Base-by-base conservation (phyloP, 805 yeast genomes). In the Starmerella potacharoeniae region DNA sequence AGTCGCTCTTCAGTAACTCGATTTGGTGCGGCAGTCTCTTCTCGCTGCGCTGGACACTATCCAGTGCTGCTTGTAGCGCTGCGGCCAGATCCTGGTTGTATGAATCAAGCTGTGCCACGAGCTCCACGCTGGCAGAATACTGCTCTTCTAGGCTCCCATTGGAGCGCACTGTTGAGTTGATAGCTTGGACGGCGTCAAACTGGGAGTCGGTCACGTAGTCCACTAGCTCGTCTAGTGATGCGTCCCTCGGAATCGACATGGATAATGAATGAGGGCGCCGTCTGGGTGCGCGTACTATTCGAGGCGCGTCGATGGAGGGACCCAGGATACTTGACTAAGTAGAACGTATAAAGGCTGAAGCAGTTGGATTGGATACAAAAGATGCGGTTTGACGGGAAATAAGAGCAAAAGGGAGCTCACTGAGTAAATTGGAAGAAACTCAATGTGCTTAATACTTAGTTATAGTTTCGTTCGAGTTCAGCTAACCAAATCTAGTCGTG, bases 21-120 rank as follows among this genome's bases (percentile, higher is more conserved):
- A 67, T 60, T 54, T 69, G 70, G 57, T 69, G 68, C 46, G 61
- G 64, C 37, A 69, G 57, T 13, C 68, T 57, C 36, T 62, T 62
- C 37, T 63, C 65, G 44, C 65, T 55, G 39, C 59, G 52, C 43
- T 55, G 53, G 22, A 69, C 59, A 29, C 60, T 64, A 9, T 54
- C 56, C 7, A 69, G 60, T 22, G 62, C 49, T 14, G 47, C 33
- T 39, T 64, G 63, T 48, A 69, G 63, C 49, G 64, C 62, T 55
- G 58, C 58, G 11, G 67, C 64, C 16, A 69, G 56, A 31, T 61
- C 65, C 55, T 66, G 69, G 13, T 62, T 59, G 40, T 64, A 57
- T 29, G 60, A 59, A 47, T 69, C 71, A 34, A 69, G 60, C 35
- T 57, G 62, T 11, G 71, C 65, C 49, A 64, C 57, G 14, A 69